Percentiles rank a stretch among this genome's conserved stretches.
phyloP scores from a whole-genome alignment of 164 flowering plant genomes.

The Tetrastigma voinierianum region DNA sequence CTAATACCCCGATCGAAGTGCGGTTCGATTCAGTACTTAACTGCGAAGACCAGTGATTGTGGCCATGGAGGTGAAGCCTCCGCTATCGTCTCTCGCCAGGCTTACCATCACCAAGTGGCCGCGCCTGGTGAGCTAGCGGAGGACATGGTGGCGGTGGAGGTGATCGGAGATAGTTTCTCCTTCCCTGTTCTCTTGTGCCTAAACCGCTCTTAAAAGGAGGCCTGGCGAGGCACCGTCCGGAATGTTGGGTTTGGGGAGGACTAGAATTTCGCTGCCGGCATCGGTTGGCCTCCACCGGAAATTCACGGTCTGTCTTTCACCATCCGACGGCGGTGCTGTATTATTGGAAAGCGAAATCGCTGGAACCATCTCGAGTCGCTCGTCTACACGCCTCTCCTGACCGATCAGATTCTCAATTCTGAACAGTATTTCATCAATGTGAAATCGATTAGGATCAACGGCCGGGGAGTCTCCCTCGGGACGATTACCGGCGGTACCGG shows the following conservation, averaged over 20 bases:
- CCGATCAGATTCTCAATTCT: not conserved
- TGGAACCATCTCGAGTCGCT: slow-evolving; percentile 20
- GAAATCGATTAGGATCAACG: slow-evolving; percentile 32
- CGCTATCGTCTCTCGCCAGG: slow-evolving; percentile 21
- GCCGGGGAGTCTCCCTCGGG: slow-evolving; percentile 15
- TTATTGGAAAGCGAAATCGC: slow-evolving; percentile 17
- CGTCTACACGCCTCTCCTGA: slow-evolving; percentile 40
- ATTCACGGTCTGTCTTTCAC: slow-evolving; percentile 41
- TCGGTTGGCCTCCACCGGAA: slow-evolving; percentile 21
- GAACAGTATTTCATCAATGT: slow-evolving; percentile 34
- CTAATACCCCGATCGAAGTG: slow-evolving; percentile 15
- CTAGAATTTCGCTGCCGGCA: slow-evolving; percentile 22
- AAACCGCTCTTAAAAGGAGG: slow-evolving; percentile 24
- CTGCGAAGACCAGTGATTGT: slow-evolving; percentile 13
- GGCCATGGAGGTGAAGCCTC: not conserved
- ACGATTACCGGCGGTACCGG: slow-evolving; percentile 18
- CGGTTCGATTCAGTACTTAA: slow-evolving; percentile 30
- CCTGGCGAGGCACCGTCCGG: slow-evolving; percentile 40
- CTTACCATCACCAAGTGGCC: slow-evolving; percentile 15
- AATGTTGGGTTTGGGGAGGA: slow-evolving; percentile 42
- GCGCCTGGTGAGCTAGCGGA: slow-evolving; percentile 27
- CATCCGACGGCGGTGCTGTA: slow-evolving; percentile 30
- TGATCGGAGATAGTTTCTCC: slow-evolving; percentile 2
- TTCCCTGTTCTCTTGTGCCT: slow-evolving; percentile 29
- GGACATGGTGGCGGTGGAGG: slow-evolving; percentile 19